Evolutionary conservation across 2,329 filamentous ascomycete species (phyloP).

Genomic region (Neodidymelliopsis sp.): DNA sequence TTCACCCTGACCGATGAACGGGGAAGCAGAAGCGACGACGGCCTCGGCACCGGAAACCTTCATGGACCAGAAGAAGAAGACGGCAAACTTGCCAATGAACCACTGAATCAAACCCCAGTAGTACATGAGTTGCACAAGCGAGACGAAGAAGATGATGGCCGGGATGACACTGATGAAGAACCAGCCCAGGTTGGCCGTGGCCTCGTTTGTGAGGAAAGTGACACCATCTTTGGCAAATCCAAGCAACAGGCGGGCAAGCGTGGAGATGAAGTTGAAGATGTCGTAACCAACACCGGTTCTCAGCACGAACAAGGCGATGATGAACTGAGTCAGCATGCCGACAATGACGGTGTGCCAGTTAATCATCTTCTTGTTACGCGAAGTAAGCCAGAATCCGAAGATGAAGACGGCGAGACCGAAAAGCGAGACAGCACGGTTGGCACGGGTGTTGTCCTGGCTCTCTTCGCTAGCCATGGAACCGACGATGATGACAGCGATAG

Average conservation of each 20-base stretch:
- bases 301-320: conserved; percentile 87
- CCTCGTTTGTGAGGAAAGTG: conserved; percentile 69
- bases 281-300: conserved; percentile 81
- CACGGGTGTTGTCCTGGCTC: conserved; percentile 76
- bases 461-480: conserved; percentile 79
- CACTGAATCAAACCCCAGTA: conserved; percentile 84
- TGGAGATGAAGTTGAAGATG: conserved; percentile 89
- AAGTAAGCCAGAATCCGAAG: conserved; percentile 71
- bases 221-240: conserved; percentile 78
- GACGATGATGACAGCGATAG: conserved; percentile 76
- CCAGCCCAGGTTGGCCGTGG: conserved; percentile 59
- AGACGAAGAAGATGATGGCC: conserved; percentile 94
- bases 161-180: conserved; percentile 85
- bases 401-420: conserved; percentile 80
- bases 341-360: conserved; percentile 70
- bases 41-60: conserved; percentile 89
- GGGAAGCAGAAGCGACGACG: conserved; percentile 90
- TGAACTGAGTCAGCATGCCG: conserved; percentile 87
- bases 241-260: conserved; percentile 75
- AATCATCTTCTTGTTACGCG: conserved; percentile 68
- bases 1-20: conserved; percentile 94
- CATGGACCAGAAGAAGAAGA: conserved; percentile 91
- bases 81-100: conserved; percentile 86
- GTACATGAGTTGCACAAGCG: conserved; percentile 86
- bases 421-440: conserved; percentile 80